phyloP scores from a whole-genome alignment of 495 filamentous ascomycete species.

The Astrothelium macrocarpum region DNA sequence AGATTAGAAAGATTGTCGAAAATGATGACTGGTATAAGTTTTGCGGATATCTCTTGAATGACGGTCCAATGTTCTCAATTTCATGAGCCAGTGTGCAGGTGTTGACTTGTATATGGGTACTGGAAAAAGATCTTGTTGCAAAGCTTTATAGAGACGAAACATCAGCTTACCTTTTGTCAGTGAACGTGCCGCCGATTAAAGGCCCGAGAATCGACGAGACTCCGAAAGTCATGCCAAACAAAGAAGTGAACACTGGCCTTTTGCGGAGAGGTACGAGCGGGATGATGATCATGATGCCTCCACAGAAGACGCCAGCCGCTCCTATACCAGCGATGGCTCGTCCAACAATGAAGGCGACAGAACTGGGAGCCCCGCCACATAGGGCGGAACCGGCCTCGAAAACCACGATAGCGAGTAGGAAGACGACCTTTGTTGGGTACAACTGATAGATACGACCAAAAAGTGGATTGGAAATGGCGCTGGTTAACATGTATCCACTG shows the following conservation, averaged over 20 bases:
- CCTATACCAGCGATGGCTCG: constrained; percentile 79
- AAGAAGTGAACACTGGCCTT: constrained; percentile 61
- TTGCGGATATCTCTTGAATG: too few species aligned
- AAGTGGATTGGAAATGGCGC: constrained; percentile 38
- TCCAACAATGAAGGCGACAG: constrained; percentile 67
- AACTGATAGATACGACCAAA: constrained; percentile 38
- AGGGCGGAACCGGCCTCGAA: constrained; percentile 78
- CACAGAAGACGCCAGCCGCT: constrained; percentile 72
- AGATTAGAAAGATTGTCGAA: too few species aligned
- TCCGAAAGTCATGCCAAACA: constrained; percentile 70
- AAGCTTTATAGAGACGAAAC: too few species aligned
- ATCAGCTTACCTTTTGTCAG: too few species aligned
- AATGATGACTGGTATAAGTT: too few species aligned
- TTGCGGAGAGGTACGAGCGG: constrained; percentile 62
- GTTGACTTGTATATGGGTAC: too few species aligned
- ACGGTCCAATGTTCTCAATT: too few species aligned
- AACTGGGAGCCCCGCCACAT: constrained; percentile 69
- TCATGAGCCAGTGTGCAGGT: too few species aligned
- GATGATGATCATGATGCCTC: constrained; percentile 70
- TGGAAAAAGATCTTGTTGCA: too few species aligned
- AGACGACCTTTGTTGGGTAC: constrained; percentile 45
- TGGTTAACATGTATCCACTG: constrained; percentile 60
- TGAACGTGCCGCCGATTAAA: constrained; percentile 31
- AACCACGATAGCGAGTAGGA: constrained; percentile 57
- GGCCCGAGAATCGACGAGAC: constrained; percentile 48